Evolutionary conservation across 164 flowering plant species (phyloP), one percentile per base, ranked within the genome.

Genomic region (Stephania yunnanensis): DNA sequence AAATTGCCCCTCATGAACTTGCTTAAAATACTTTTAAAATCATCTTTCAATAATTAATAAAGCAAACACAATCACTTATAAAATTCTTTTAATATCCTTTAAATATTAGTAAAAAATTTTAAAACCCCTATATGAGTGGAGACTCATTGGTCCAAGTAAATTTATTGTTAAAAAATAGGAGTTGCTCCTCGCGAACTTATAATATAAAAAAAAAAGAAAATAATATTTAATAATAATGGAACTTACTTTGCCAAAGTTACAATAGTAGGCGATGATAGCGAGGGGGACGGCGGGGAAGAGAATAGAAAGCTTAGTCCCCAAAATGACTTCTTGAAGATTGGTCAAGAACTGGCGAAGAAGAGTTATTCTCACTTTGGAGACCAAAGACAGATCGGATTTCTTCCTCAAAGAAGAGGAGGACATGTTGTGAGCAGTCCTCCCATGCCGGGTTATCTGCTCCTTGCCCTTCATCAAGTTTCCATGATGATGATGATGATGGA

Each of bases 221-320:
- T 25, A 25, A 25, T 25, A 25, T 25, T 25, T 25, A 25, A 25
- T 25, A 25, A 36, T 42, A 31, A 73, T 5, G 30, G n/a, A 1
- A 73, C 75, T 73, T 50, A 93, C 97, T 73, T 83, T 81, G 70
- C 87, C 95, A 69, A 91, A 90, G 11, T 78, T 72, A 45, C 65
- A 81, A 48, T 17, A 79, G 0, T 87, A 55, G 4, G 90, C 97
- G n/a, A 79, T n/a, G 58, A 91, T 81, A 30, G 95, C 93, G 0
- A 89, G 78, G 1, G 93, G 93, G 17, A 93, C 81, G 31, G 89
- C 91, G 0, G 89, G 86, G 69, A 91, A 89, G 42, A 93, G 89
- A 78, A 91, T 74, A 0, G 87, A 73, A 36, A 93, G 90, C 74
- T 91, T 93, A 0, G 97, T 91, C 22, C 97, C 97, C 12, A 93